Evolutionary conservation across 2,329 filamentous ascomycete genomes (phyloP), one percentile per base, ranked within the genome.

Genomic region (Eutypa lata): DNA sequence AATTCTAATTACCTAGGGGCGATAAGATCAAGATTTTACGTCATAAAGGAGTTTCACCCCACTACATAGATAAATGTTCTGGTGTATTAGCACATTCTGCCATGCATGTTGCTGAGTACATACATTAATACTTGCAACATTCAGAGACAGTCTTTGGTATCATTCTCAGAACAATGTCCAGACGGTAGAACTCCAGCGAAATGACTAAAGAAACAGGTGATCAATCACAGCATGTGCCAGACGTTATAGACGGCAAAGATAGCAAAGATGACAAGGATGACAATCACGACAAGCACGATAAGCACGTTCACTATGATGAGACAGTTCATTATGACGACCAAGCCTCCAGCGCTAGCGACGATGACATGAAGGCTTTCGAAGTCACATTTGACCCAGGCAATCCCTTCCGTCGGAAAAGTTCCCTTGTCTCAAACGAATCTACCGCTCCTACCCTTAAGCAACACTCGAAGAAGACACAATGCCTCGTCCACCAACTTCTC

Each of bases 341-440:
- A 24, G 67, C 67, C 40, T 76, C 74, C 3, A 76, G 74, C 50
- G 73, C 70, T 35, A 80, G 77, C 58, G 79, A 80, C 47, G 80
- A 82, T 52, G 80, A 82, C 44, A 71, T 68, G 45, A 71, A 68
- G 47, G 69, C 78, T 11, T 74, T 83, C 47, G 80, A 83, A 73
- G 83, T 88, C 48, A 77, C 82, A 21, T 87, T 88, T 62, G 84
- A 88, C 56, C 71, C 80, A 1, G 70, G 76, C 38, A 86, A 81
- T 58, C 76, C 78, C 0, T 84, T 86, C 61, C 80, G 85, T 21
- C 79, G 85, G 53, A 88, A 88, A 71, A 86, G 83, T 62, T 88
- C 84, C 13, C 75, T 88, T 47, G 80, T 86, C 13, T 66, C 76
- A 4, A 72, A 73, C 47, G 82, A 86, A 28, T 63, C 72, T 2